A percentile compares a stretch with the other conserved stretches of the same genome.
phyloP scores from a whole-genome alignment of 1,139 yeast species.

The Yamadazyma siamensis region DNA sequence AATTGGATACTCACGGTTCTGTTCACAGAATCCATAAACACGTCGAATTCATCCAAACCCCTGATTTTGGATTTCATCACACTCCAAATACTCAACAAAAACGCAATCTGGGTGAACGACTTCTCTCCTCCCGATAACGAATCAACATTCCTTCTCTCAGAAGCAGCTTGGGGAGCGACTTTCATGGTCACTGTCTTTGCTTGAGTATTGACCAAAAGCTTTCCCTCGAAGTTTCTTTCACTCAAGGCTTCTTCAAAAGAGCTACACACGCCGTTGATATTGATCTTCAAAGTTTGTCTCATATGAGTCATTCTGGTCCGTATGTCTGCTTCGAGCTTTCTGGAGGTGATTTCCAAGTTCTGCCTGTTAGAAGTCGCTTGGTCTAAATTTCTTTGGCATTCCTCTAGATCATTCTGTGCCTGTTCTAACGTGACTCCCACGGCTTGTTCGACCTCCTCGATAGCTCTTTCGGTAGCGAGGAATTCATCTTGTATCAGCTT shows the following conservation, averaged over 20 bases:
- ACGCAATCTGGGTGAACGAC: slow-evolving; percentile 87
- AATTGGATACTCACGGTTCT: slow-evolving; percentile 76
- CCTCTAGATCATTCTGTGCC: slow-evolving; percentile 30
- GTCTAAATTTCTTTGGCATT: slow-evolving; percentile 24
- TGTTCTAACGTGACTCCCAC: slow-evolving; percentile 37
- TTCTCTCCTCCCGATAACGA: slow-evolving; percentile 97
- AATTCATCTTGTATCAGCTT: slow-evolving; percentile 37
- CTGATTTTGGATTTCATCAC: slow-evolving; percentile 84
- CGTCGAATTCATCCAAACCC: slow-evolving; percentile 96
- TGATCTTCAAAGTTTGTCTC: slow-evolving; percentile 38
- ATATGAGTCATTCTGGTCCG: slow-evolving; percentile 49
- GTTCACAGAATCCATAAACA: slow-evolving; percentile 94
- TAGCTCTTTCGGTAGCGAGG: slow-evolving; percentile 26
- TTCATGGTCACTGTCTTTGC: slow-evolving; percentile 50
- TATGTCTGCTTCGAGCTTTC: slow-evolving; percentile 31
- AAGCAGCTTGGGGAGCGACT: slow-evolving; percentile 60
- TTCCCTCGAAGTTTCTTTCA: slow-evolving; percentile 74
- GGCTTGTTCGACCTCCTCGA: slow-evolving; percentile 34
- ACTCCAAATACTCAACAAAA: slow-evolving; percentile 87
- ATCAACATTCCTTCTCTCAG: slow-evolving; percentile 64
- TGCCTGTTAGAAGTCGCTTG: slow-evolving; percentile 23
- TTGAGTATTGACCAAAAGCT: slow-evolving; percentile 57
- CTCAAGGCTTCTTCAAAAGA: slow-evolving; percentile 59
- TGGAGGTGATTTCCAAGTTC: slow-evolving; percentile 22
- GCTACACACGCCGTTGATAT: slow-evolving; percentile 31